Percentiles rank a stretch among this genome's conserved stretches.
Evolutionary conservation across 352 stramenopile species (phyloP).

Genomic region (Peronospora farinosa): DNA sequence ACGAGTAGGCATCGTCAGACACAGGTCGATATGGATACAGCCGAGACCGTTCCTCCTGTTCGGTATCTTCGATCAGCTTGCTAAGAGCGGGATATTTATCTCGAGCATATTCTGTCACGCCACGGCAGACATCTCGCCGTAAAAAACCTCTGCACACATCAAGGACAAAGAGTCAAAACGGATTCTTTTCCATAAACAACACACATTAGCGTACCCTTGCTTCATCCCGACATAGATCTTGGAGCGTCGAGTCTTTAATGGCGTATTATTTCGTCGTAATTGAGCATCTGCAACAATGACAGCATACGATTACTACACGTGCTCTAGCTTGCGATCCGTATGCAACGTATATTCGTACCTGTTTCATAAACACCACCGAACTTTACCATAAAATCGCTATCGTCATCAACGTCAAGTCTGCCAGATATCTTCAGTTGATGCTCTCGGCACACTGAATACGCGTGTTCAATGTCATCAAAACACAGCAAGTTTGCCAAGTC

Average conservation of each 20-base stretch:
- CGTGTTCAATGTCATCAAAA: conserved; percentile 79
- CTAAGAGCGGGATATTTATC: conserved; percentile 71
- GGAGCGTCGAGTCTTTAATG: conserved; percentile 46
- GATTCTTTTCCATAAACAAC: neutral
- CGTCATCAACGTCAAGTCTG: conserved; percentile 33
- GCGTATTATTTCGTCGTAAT: conserved; percentile 59
- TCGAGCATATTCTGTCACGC: conserved; percentile 70
- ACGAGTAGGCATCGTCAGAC: conserved; percentile 69
- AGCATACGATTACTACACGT: conserved; percentile 4
- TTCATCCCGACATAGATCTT: conserved; percentile 74
- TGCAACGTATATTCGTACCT: conserved; percentile 29
- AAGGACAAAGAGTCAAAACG: neutral
- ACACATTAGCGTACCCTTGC: conserved; percentile 49
- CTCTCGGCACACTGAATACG: conserved; percentile 50
- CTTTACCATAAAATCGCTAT: conserved; percentile 48
- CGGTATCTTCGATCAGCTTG: conserved; percentile 58
- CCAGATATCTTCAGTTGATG: conserved; percentile 58
- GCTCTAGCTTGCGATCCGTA: neutral
- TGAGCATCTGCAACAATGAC: conserved; percentile 41
- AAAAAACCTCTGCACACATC: conserved; percentile 43
- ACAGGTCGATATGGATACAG: conserved; percentile 54
- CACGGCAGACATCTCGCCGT: conserved; percentile 67
- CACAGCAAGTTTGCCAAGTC: conserved; percentile 64
- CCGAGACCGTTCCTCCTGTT: conserved; percentile 44
- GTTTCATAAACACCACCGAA: conserved; percentile 77